Evolutionary conservation across 2,329 filamentous ascomycete genomes (phyloP), one percentile per base, ranked within the genome.

Genomic region (Fusarium torulosum): DNA sequence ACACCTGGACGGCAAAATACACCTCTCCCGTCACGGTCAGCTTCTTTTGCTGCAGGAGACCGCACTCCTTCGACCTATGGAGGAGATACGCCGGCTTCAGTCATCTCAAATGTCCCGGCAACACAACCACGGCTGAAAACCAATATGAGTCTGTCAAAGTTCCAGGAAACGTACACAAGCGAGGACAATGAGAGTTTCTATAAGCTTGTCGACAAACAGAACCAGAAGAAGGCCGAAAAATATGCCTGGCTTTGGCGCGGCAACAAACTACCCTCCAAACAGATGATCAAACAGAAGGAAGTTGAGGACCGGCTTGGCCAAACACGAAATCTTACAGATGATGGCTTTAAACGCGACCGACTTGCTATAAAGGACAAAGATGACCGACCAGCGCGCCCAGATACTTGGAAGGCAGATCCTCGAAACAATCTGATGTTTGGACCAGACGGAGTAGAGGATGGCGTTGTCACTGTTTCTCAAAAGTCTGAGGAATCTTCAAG

Each of bases 171-270:
- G 70, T 98, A 97, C 80, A 99, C 95, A 2, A 97, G 93, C 74
- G 96, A 99, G 78, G 96, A 99, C 77, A 98, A 98, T 75, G 96
- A 97, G 76, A 96, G 92, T 72, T 98, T 99, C 81, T 97, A 97
- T 79, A 91, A 90, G 72, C 84, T 99, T 2, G 83, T 98, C 27
- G 96, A 99, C 80, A 92, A 90, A 74, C 93, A 97, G 75, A 99
- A 97, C 75, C 85, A 90, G 63, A 95, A 94, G 77, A 88, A 86
- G 50, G 90, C 91, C 1, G 90, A 94, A 74, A 97, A 95, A 73
- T 92, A 97, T 75, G 89, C 89, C 2, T 97, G 95, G 91, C 83
- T 98, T 44, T 97, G 94, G 89, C 86, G 88, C 11, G 92, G 90
- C 27, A 97, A 98, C 80, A 95, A 95, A 76, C 86, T 97, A 78